phyloP scores from a whole-genome alignment of 2,329 filamentous ascomycete genomes.

The Colletotrichum sp. region DNA sequence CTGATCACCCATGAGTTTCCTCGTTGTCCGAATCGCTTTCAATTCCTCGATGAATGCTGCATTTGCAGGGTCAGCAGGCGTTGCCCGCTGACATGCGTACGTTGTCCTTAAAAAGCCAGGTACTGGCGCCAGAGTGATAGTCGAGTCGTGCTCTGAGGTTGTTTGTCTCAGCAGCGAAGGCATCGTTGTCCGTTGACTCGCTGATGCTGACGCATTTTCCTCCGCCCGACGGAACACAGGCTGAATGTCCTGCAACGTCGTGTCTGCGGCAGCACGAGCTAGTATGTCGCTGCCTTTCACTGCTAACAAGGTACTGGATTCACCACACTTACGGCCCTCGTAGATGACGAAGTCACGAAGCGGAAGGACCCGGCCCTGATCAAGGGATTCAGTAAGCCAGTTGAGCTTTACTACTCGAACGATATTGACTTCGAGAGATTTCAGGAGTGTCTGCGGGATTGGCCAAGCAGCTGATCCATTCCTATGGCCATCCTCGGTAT shows the following conservation, averaged over 20 bases:
- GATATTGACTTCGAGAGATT: conserved; percentile 23
- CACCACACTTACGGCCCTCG: conserved; percentile 42
- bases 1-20: conserved; percentile 75
- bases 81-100: conserved; percentile 84
- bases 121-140: conserved; percentile 61
- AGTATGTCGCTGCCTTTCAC: conserved; percentile 24
- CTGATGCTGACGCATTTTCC: neutral
- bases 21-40: conserved; percentile 73
- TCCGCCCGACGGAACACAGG: neutral
- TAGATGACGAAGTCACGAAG: conserved; percentile 59
- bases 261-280: conserved; percentile 18
- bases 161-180: conserved; percentile 66
- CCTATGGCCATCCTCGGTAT: neutral
- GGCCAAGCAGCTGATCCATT: neutral
- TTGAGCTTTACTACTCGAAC: conserved; percentile 62
- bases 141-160: conserved; percentile 78
- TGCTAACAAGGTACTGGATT: neutral
- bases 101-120: conserved; percentile 55
- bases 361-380: conserved; percentile 48
- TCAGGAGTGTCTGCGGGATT: neutral
- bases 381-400: conserved; percentile 63
- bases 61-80: conserved; percentile 75
- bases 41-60: conserved; percentile 76
- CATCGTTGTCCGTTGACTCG: neutral
- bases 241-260: neutral